A percentile compares a stretch with the other conserved stretches of the same genome.
Evolutionary conservation across 805 yeast genomes (phyloP).

Genomic region (Torulaspora indica): DNA sequence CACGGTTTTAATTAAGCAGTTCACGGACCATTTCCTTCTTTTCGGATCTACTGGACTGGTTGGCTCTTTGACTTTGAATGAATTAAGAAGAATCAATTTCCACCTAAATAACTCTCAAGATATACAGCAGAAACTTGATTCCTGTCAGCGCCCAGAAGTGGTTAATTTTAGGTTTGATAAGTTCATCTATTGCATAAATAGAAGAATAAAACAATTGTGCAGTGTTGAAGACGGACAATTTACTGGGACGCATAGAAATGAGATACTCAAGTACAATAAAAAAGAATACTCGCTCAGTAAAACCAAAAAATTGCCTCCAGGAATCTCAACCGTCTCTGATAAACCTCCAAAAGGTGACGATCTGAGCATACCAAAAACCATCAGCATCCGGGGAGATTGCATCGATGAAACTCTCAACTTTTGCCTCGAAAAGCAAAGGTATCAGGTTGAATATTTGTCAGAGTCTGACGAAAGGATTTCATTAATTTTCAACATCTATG

Average conservation of each 20-base stretch:
- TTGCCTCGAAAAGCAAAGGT: constrained; percentile 3
- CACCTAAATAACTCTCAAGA: constrained; percentile 7
- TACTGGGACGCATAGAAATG: constrained; percentile 1
- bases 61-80: constrained; percentile 17
- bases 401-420: constrained; percentile 4
- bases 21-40: constrained; percentile 15
- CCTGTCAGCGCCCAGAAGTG: not conserved
- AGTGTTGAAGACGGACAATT: constrained; percentile 3
- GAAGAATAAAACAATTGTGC: constrained; percentile 5
- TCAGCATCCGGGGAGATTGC: constrained; percentile 6
- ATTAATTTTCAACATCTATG: constrained; percentile 9
- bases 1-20: constrained; percentile 1
- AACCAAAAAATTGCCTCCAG: constrained; percentile 8
- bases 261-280: constrained; percentile 3
- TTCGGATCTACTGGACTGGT: constrained; percentile 28
- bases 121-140: constrained; percentile 7
- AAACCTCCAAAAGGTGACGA: constrained; percentile 1
- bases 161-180: constrained; percentile 9
- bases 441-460: constrained; percentile 8
- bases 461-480: constrained; percentile 1
- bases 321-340: constrained; percentile 5
- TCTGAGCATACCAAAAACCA: constrained; percentile 2
- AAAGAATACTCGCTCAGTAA: constrained; percentile 4
- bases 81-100: constrained; percentile 15
- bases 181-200: constrained; percentile 10